Conservation (phyloP, 805 yeast genomes). For the Naumovozyma dairenensis region DNA sequence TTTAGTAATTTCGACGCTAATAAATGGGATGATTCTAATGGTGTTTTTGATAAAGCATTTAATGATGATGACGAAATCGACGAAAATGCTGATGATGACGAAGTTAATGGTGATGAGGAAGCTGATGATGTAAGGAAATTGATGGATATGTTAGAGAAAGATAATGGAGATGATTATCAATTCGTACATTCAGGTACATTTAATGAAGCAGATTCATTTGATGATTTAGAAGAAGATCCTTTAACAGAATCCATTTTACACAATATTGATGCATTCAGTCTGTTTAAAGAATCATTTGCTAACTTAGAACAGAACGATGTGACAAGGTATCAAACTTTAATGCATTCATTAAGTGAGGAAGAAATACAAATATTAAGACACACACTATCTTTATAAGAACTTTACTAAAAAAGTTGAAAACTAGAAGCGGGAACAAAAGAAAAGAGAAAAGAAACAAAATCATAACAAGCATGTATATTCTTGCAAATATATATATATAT, state of each 20-base stretch:
- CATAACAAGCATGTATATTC: too few relatives aligned
- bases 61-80: conserved; percentile 32
- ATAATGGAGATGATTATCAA: conserved; percentile 31
- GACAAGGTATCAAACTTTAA: conserved; percentile 39
- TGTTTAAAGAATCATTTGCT: conserved; percentile 47
- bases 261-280: conserved; percentile 56
- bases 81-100: conserved; percentile 29
- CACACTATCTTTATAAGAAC: neutral
- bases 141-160: conserved; percentile 38
- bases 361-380: conserved; percentile 26
- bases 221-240: conserved; percentile 75
- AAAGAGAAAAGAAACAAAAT: too few relatives aligned
- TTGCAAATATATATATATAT: too few relatives aligned
- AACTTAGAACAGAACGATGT: conserved; percentile 40
- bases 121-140: conserved; percentile 33
- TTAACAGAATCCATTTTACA: conserved; percentile 74
- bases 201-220: conserved; percentile 44
- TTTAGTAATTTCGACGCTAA: conserved; percentile 33
- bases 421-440: too few relatives aligned
- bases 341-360: conserved; percentile 31
- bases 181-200: conserved; percentile 28
- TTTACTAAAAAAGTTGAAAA: too few relatives aligned
- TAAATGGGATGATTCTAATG: conserved; percentile 23
- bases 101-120: conserved; percentile 29
- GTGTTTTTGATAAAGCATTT: conserved; percentile 31